Base-by-base conservation (phyloP, 179 eudicot genomes). In the Pouteria campechiana region DNA sequence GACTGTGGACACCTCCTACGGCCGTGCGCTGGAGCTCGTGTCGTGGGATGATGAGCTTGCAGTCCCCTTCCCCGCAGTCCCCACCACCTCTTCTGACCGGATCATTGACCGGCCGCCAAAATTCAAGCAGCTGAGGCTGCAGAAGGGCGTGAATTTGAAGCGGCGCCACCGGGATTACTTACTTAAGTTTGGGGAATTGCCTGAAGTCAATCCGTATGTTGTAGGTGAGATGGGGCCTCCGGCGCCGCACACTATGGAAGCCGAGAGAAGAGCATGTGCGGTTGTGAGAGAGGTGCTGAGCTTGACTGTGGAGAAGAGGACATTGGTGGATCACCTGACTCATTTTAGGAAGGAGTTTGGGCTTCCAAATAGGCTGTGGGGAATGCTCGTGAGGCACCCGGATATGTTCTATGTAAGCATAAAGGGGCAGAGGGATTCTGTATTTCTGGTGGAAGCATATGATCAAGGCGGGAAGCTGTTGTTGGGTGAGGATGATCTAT, bases 321-420 rank as follows among this genome's bases (percentile, higher is more conserved):
- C 92, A 2, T 60, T 90, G 58, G 61, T 86, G 6, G 96, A 90
- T 53, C 98, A 86, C 50, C 50, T 90, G 54, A 90, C 96, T 5
- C 95, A 82, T 69, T 86, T 86, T 30, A 70, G 98, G 58, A 79
- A 69, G 66, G 98, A 90, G 23, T 86, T 81, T 63, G 94, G 88
- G 47, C 60, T 90, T 48, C 80, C 96, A 4, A 79, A 90, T 48
- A 79, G 71, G 67, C 52, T 82, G 49, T 71, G 88, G 57, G 88
- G 70, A 31, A 72, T 82, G 94, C 54, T 90, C 29, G 61, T 82
- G 52, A 61, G 98, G 47, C 96, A 86, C 48, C 98, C 96, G 7
- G 98, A 90, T 52, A 50, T 90, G 70, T 90, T 90, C 48, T 86
- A 90, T 52, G 74, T 86, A 44, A 81, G 96, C 45, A 48, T 79